Conservation (phyloP, 257 asterid species). For the Salvia rosmarinus region DNA sequence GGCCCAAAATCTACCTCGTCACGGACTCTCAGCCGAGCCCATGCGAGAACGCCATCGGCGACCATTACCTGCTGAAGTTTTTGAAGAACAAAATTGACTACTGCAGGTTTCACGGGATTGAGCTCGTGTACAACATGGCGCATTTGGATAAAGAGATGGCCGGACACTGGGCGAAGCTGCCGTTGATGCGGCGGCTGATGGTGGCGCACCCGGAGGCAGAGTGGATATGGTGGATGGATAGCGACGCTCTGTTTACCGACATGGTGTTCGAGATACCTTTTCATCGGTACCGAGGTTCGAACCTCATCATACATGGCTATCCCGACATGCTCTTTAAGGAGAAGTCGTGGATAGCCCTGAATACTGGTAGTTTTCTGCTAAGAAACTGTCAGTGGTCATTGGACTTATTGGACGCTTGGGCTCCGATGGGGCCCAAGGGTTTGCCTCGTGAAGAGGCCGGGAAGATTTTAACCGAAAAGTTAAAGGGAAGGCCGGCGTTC, state of each 20-base stretch:
- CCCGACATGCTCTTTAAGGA: conserved; percentile 69
- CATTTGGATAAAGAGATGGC: conserved; percentile 84
- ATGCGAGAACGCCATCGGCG: conserved; percentile 87
- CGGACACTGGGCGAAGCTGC: conserved; percentile 84
- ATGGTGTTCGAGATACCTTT: conserved; percentile 77
- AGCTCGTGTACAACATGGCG: conserved; percentile 84
- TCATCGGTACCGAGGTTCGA: conserved; percentile 53
- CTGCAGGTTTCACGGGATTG: conserved; percentile 92
- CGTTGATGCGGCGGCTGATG: conserved; percentile 79
- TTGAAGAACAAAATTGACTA: conserved; percentile 88
- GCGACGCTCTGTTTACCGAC: conserved; percentile 87
- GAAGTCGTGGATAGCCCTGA: conserved; percentile 88
- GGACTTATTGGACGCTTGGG: conserved; percentile 91
- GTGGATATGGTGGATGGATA: conserved; percentile 99
- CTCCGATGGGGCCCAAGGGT: conserved; percentile 91
- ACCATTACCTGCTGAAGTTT: conserved; percentile 77
- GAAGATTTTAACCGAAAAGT: conserved; percentile 66
- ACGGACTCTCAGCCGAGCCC: conserved; percentile 83
- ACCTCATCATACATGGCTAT: conserved; percentile 82
- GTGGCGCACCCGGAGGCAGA: conserved; percentile 90
- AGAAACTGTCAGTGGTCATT: conserved; percentile 92
- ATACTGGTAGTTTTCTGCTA: conserved; percentile 81
- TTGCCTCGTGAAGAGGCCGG: conserved; percentile 80
- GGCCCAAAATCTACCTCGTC: conserved; percentile 70
- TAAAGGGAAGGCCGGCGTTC: conserved; percentile 88